phyloP scores from a whole-genome alignment of 768 basidiomycete genomes.

The Boletus sp. region DNA sequence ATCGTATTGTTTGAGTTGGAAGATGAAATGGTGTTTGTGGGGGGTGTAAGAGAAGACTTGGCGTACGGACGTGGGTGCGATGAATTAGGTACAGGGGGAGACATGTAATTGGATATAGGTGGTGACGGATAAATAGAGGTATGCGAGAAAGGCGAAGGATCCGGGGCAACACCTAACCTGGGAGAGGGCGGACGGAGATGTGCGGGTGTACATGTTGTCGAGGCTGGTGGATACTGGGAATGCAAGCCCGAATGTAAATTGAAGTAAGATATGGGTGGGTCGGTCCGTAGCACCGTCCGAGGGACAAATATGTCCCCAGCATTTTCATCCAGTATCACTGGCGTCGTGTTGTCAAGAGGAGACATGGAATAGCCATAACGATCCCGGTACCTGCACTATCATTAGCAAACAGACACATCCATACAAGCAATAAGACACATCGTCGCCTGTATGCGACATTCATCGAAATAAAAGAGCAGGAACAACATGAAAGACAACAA shows the following conservation, averaged over 20 bases:
- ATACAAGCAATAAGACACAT: conserved; percentile 9
- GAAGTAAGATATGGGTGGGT: conserved; percentile 11
- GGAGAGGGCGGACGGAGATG: conserved; percentile 31
- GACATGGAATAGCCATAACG: conserved; percentile 28
- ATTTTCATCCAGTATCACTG: conserved; percentile 33
- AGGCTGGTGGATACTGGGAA: conserved; percentile 5
- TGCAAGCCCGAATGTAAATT: neutral
- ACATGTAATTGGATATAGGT: conserved; percentile 23
- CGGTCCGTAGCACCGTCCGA: conserved; percentile 23
- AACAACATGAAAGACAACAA: neutral
- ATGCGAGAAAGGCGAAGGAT: conserved; percentile 18
- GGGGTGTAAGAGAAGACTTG: conserved; percentile 33
- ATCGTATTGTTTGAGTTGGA: conserved; percentile 54
- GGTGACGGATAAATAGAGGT: conserved; percentile 26
- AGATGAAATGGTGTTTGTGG: conserved; percentile 37
- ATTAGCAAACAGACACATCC: conserved; percentile 16
- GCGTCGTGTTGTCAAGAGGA: conserved; percentile 31
- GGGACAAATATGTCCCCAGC: conserved; percentile 17
- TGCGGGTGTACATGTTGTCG: conserved; percentile 17
- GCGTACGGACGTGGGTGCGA: conserved; percentile 13
- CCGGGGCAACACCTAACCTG: conserved; percentile 22
- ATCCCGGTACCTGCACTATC: conserved; percentile 25
- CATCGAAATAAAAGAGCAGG: neutral
- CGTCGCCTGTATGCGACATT: conserved; percentile 15
- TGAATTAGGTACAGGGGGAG: conserved; percentile 20